Conservation (phyloP, 2,329 filamentous ascomycete genomes). For the Fusarium citri region DNA sequence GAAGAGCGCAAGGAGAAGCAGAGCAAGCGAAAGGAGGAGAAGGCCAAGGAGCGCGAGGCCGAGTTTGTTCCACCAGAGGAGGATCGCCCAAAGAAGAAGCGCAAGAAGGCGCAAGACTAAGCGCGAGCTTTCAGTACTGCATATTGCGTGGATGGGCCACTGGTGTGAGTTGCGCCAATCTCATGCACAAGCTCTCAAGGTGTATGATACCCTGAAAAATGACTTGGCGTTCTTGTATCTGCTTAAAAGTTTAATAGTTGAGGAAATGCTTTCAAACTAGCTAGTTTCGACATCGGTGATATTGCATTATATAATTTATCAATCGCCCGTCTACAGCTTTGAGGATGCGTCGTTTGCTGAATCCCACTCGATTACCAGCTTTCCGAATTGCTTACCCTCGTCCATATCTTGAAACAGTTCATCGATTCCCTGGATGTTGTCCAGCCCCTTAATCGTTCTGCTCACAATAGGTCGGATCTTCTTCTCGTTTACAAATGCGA, state of each 20-base stretch:
- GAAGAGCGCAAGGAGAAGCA: constrained; percentile 87
- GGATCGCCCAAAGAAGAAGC: constrained; percentile 72
- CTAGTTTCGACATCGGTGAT: neutral
- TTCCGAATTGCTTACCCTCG: constrained; percentile 87
- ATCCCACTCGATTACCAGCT: constrained; percentile 83
- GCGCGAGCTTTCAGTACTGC: constrained; percentile 23
- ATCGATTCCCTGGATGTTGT: constrained; percentile 83
- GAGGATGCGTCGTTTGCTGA: constrained; percentile 48
- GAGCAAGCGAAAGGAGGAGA: constrained; percentile 87
- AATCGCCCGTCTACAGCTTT: constrained; percentile 53
- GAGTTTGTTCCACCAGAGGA: constrained; percentile 92
- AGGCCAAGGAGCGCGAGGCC: constrained; percentile 83
- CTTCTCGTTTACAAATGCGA: constrained; percentile 80
- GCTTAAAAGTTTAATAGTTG: constrained; percentile 28
- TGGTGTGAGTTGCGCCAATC: constrained; percentile 36
- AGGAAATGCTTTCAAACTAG: constrained; percentile 13
- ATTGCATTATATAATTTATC: neutral
- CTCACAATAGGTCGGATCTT: constrained; percentile 83
- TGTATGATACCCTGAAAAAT: constrained; percentile 48
- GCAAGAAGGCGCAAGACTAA: constrained; percentile 63
- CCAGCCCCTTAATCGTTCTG: constrained; percentile 76
- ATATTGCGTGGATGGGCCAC: constrained; percentile 30
- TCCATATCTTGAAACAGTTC: constrained; percentile 89
- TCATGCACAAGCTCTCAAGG: constrained; percentile 38
- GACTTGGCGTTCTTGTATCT: constrained; percentile 42